These are phyloP conservation scores for Paecilomyces sp. DNA, from an alignment of 2,329 filamentous ascomycete genomes.

Conservation along the genomic window DNA sequence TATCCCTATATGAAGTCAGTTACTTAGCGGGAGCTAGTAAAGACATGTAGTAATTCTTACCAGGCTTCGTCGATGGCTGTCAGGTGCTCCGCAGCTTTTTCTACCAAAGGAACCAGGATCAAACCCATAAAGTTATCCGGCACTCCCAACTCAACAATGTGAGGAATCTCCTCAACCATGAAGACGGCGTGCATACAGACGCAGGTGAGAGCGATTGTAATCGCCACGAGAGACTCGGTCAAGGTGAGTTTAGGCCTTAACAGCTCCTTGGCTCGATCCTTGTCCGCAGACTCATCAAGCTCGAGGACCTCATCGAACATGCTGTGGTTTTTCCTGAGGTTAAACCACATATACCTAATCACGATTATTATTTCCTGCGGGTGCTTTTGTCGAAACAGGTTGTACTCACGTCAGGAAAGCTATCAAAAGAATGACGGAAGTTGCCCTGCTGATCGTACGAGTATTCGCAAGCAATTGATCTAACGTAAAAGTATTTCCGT, in stretches of 20 bases:
- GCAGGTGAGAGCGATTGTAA: slow-evolving; percentile 57
- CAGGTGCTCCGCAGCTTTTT: slow-evolving; percentile 80
- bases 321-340: slow-evolving; percentile 67
- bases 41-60: slow-evolving; percentile 36
- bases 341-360: slow-evolving; percentile 56
- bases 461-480: slow-evolving; percentile 46
- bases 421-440: slow-evolving; percentile 62
- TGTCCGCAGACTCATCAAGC: slow-evolving; percentile 60
- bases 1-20: slow-evolving; percentile 25
- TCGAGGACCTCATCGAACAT: slow-evolving; percentile 70
- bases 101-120: slow-evolving; percentile 71
- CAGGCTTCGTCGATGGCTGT: slow-evolving; percentile 80
- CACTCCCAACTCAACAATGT: slow-evolving; percentile 47
- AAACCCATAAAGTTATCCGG: slow-evolving; percentile 59
- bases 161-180: slow-evolving; percentile 65
- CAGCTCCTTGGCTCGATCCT: slow-evolving; percentile 55
- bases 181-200: slow-evolving; percentile 66
- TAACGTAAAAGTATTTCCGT: slow-evolving; percentile 20
- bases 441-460: slow-evolving; percentile 61
- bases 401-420: slow-evolving; percentile 55
- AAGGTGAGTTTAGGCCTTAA: slow-evolving; percentile 64
- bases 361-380: background rate
- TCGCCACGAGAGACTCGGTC: slow-evolving; percentile 62
- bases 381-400: background rate
- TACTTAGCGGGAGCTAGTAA: background rate